phyloP scores from a whole-genome alignment of 202 grass and related monocot genomes.

The Saccharum hybrid region DNA sequence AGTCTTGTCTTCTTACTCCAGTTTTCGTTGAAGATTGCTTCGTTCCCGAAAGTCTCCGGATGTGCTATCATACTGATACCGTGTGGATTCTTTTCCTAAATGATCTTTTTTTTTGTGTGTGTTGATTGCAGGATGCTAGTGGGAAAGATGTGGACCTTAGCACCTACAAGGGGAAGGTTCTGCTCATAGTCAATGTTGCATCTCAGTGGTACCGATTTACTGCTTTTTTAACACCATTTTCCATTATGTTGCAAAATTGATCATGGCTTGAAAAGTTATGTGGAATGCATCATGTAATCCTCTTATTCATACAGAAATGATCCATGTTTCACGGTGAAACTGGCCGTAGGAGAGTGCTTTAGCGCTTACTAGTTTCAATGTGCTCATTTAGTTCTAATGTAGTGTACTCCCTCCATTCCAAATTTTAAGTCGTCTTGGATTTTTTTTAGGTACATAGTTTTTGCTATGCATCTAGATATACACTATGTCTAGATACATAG shows the following conservation, averaged over 20 bases:
- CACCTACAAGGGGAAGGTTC: constrained; percentile 83
- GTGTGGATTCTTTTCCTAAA: constrained; percentile 13
- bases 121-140: constrained; percentile 66
- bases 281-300: neutral
- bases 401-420: neutral
- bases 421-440: neutral
- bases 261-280: constrained; percentile 9
- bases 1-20: neutral
- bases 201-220: constrained; percentile 75
- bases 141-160: constrained; percentile 89
- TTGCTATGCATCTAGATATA: no score
- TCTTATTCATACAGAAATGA: neutral
- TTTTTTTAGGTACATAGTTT: no score
- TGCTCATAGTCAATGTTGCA: constrained; percentile 96
- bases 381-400: neutral
- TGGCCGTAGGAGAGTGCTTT: neutral
- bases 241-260: neutral
- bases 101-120: neutral
- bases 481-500: neutral
- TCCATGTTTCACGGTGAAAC: neutral
- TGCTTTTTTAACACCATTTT: constrained; percentile 7
- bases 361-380: neutral
- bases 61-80: neutral
- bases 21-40: neutral
- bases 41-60: neutral